Evolutionary conservation across 768 basidiomycete genomes (phyloP).

Genomic region (Trametes cubensis): DNA sequence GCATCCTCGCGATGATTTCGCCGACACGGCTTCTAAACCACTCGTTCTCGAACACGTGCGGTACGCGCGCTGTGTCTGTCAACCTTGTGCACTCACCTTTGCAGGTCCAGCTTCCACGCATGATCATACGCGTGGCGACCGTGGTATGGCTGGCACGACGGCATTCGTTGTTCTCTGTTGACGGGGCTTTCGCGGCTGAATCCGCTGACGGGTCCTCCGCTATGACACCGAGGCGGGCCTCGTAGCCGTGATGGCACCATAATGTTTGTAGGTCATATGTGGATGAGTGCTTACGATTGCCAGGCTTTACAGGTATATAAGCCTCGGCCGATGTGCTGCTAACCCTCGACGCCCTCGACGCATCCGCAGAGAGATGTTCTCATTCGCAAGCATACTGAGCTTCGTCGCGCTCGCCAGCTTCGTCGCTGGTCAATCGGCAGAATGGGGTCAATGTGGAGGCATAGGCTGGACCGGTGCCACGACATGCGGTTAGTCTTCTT

Average conservation of each 20-base stretch:
- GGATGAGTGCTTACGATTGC: neutral
- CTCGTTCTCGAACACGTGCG: slow-evolving; percentile 5
- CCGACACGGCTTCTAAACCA: slow-evolving; percentile 1
- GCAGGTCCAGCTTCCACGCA: neutral
- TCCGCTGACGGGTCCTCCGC: neutral
- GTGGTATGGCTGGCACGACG: no score
- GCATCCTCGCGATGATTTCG: slow-evolving; percentile 3
- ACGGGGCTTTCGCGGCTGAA: slow-evolving; percentile 14
- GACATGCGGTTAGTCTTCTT: slow-evolving; percentile 16
- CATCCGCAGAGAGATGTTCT: slow-evolving; percentile 4
- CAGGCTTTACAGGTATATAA: neutral
- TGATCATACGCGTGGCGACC: neutral
- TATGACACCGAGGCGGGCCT: slow-evolving; percentile 1
- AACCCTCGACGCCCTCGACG: neutral
- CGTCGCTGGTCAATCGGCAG: slow-evolving; percentile 28
- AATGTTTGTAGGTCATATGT: slow-evolving; percentile 7
- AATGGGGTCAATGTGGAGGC: slow-evolving; percentile 24
- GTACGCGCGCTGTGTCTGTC: neutral
- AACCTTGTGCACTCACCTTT: neutral
- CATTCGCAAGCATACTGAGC: slow-evolving; percentile 6
- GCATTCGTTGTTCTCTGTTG: neutral
- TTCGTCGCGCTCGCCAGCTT: slow-evolving; percentile 32
- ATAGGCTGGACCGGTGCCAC: slow-evolving; percentile 23
- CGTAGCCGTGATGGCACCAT: neutral
- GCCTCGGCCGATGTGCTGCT: neutral